phyloP scores from a whole-genome alignment of 208 protist species.

The Trypanosoma mega region DNA sequence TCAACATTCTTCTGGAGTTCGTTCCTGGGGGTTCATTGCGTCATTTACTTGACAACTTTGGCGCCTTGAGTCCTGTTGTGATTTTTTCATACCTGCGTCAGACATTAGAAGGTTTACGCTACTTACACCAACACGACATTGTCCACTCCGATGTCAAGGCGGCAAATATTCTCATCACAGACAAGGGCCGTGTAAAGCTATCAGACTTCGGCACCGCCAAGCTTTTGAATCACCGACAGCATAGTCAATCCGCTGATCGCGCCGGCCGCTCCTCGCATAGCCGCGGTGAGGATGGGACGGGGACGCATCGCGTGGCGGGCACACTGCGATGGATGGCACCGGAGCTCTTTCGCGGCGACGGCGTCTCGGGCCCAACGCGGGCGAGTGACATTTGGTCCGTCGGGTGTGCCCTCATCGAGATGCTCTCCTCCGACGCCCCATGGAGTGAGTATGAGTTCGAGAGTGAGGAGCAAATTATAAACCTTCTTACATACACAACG shows the following conservation, averaged over 20 bases:
- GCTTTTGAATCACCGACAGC: constrained; percentile 53
- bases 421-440: constrained; percentile 82
- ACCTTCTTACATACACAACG: constrained; percentile 74
- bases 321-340: constrained; percentile 92
- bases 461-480: constrained; percentile 85
- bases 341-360: constrained; percentile 52
- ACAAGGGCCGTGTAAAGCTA: constrained; percentile 83
- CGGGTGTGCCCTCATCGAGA: constrained; percentile 90
- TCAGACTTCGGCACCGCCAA: constrained; percentile 90
- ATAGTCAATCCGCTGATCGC: constrained; percentile 26
- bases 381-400: constrained; percentile 91
- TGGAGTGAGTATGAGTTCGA: constrained; percentile 92
- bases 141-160: constrained; percentile 91
- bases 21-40: constrained; percentile 88
- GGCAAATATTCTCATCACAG: constrained; percentile 91
- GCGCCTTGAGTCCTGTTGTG: constrained; percentile 74
- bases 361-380: constrained; percentile 52
- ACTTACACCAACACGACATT: constrained; percentile 87
- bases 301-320: constrained; percentile 66
- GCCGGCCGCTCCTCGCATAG: constrained; percentile 19
- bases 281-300: constrained; percentile 17
- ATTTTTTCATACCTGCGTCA: constrained; percentile 85
- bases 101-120: constrained; percentile 76
- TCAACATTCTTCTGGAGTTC: constrained; percentile 92
- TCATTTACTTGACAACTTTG: constrained; percentile 89